Percentiles rank a stretch among this genome's conserved stretches.
phyloP scores from a whole-genome alignment of 2,329 filamentous ascomycete species.

The Didymella keratinophila region DNA sequence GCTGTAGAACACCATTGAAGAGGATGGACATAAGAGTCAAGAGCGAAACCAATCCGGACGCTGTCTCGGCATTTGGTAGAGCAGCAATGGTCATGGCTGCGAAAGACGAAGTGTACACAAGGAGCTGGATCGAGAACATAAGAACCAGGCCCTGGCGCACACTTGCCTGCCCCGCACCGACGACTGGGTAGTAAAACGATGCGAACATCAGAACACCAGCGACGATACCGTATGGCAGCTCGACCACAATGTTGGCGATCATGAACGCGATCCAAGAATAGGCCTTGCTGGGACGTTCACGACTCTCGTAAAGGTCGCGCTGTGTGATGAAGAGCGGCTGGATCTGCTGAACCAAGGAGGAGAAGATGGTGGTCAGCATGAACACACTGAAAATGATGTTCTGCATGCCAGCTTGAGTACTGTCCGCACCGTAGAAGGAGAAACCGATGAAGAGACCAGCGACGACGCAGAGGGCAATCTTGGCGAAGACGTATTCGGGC shows the following conservation, averaged over 20 bases:
- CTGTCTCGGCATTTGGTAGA: constrained; percentile 73
- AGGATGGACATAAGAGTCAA: constrained; percentile 63
- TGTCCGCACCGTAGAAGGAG: constrained; percentile 53
- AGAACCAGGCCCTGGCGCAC: constrained; percentile 66
- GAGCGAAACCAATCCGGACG: constrained; percentile 66
- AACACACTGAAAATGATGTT: constrained; percentile 60
- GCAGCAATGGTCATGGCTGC: constrained; percentile 77
- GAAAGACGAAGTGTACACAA: constrained; percentile 76
- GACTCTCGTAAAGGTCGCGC: constrained; percentile 66
- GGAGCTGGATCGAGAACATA: constrained; percentile 69
- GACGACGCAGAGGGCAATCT: constrained; percentile 38
- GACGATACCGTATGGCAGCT: constrained; percentile 72
- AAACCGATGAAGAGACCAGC: constrained; percentile 50
- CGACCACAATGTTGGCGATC: constrained; percentile 73
- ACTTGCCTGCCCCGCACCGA: constrained; percentile 51
- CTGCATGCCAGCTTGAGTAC: constrained; percentile 53
- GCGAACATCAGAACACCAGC: constrained; percentile 69
- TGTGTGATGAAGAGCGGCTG: constrained; percentile 68
- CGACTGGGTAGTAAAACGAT: constrained; percentile 70
- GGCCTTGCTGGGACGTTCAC: constrained; percentile 69
- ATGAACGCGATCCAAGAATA: constrained; percentile 81
- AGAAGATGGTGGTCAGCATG: constrained; percentile 56
- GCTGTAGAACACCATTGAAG: constrained; percentile 66
- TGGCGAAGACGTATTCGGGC: constrained; percentile 53
- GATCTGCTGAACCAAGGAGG: constrained; percentile 63